These are phyloP conservation scores for Brettanomyces custersianus DNA, from an alignment of 805 yeast genomes.

Conservation along the genomic window DNA sequence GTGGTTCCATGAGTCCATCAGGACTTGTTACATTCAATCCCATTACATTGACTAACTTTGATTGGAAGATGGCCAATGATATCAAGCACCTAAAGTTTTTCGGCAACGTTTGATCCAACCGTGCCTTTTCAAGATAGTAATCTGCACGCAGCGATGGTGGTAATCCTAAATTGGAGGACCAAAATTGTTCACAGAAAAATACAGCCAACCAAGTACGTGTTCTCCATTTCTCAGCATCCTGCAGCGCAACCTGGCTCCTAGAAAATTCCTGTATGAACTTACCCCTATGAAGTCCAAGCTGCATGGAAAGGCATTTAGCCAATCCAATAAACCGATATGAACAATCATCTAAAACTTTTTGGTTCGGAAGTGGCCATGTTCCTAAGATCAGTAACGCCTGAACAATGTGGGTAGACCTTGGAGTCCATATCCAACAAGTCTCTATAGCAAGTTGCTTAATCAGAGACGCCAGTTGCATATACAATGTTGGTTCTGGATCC, in stretches of 20 bases:
- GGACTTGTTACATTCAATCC: slow-evolving; percentile 80
- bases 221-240: slow-evolving; percentile 91
- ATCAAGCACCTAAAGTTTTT: slow-evolving; percentile 63
- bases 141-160: slow-evolving; percentile 85
- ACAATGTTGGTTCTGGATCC: slow-evolving; percentile 79
- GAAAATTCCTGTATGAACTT: slow-evolving; percentile 86
- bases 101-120: slow-evolving; percentile 59
- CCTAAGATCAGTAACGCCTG: slow-evolving; percentile 82
- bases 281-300: slow-evolving; percentile 85
- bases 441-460: slow-evolving; percentile 84
- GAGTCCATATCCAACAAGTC: slow-evolving; percentile 89
- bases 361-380: slow-evolving; percentile 90
- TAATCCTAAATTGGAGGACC: slow-evolving; percentile 81
- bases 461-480: slow-evolving; percentile 63
- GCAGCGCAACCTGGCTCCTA: slow-evolving; percentile 78
- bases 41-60: slow-evolving; percentile 75
- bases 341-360: slow-evolving; percentile 85
- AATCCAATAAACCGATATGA: slow-evolving; percentile 82
- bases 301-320: slow-evolving; percentile 77
- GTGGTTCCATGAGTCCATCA: slow-evolving; percentile 82
- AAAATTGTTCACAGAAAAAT: slow-evolving; percentile 80
- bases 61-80: slow-evolving; percentile 71
- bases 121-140: slow-evolving; percentile 69
- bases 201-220: slow-evolving; percentile 88
- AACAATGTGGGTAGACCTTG: slow-evolving; percentile 87